phyloP scores from a whole-genome alignment of 495 filamentous ascomycete species.

The Neurospora sp. region DNA sequence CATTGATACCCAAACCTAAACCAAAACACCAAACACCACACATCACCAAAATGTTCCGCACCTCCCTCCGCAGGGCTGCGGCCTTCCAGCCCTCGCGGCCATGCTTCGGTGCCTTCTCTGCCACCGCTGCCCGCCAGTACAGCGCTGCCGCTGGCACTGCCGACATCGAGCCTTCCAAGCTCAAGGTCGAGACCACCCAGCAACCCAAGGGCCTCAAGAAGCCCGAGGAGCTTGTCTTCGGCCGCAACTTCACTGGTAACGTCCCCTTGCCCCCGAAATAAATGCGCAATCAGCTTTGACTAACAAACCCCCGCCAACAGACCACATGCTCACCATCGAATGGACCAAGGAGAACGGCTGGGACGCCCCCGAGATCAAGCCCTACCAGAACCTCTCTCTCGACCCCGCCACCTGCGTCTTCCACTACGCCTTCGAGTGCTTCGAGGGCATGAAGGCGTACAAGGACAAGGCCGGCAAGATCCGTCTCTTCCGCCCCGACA shows the following conservation, averaged over 20 bases:
- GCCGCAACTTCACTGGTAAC: conserved; percentile 75
- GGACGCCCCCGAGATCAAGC: conserved; percentile 69
- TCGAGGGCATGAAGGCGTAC: conserved; percentile 99
- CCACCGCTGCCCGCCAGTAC: conserved; percentile 36
- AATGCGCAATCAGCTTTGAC: background rate
- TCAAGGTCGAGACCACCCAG: conserved; percentile 61
- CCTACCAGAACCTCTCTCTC: conserved; percentile 93
- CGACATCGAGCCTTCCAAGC: conserved; percentile 64
- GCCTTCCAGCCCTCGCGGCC: conserved; percentile 17
- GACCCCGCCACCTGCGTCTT: conserved; percentile 96
- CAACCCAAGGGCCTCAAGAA: conserved; percentile 64
- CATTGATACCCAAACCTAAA: background rate
- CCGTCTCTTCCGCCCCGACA: conserved; percentile 87
- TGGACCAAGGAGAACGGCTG: conserved; percentile 75
- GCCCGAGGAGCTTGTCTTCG: conserved; percentile 76
- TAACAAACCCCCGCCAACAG: conserved; percentile 29
- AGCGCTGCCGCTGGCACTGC: conserved; percentile 48
- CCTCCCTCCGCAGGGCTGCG: conserved; percentile 6
- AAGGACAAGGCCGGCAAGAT: conserved; percentile 63
- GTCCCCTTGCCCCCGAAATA: background rate
- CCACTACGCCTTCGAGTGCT: conserved; percentile 95
- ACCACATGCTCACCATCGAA: conserved; percentile 95
- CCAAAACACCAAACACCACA: background rate
- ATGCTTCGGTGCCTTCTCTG: background rate
- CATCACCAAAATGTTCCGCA: conserved; percentile 3